Evolutionary conservation across 768 basidiomycete species (phyloP), one percentile per base, ranked within the genome.

Genomic region (Phaeotremella skinneri): DNA sequence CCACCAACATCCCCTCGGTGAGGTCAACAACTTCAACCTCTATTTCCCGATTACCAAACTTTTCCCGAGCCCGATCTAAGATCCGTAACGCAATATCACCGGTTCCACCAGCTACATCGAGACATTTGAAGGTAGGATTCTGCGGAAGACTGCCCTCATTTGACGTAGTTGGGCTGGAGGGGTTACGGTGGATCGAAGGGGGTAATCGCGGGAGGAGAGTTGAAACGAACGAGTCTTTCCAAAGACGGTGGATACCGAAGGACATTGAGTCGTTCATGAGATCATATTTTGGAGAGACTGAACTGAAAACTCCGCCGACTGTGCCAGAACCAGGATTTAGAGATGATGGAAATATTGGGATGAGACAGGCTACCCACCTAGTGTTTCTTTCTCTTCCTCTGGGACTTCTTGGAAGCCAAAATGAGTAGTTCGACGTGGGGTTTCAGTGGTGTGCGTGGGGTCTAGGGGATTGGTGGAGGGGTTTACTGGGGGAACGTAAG

Each of bases 211-310:
- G 92, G 64, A 84, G 83, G 60, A 97, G 78, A 0, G 81, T 79
- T 1, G 85, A 82, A 26, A 97, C 86, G 72, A 90, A 89, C 17
- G 85, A 81, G 76, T 98, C 92, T 79, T 98, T 99, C 96, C 96
- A 99, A 23, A 99, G 80, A 54, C 96, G 83, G 74, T 98, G 96
- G 9, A 98, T 87, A 32, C 96, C 96, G 61, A 98, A 79, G 2
- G 96, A 98, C 77, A 92, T 89, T n/a, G 92, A 90, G 74, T 98
- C 96, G 81, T 99, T 99, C 94, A 99, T 96, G 41, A 97, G 77
- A 78, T 98, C 96, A 79, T 99, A 99, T 45, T 84, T 87, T 32
- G 90, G 87, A 42, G 96, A 92, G 57, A 99, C 96, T 5, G 90
- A 94, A 72, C 90, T 86, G 79, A 99, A 99, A 52, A 99, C 93